These are phyloP conservation scores for Boletus hoseneyae DNA, from an alignment of 1,284 basidiomycete genomes.

Conservation along the genomic window DNA sequence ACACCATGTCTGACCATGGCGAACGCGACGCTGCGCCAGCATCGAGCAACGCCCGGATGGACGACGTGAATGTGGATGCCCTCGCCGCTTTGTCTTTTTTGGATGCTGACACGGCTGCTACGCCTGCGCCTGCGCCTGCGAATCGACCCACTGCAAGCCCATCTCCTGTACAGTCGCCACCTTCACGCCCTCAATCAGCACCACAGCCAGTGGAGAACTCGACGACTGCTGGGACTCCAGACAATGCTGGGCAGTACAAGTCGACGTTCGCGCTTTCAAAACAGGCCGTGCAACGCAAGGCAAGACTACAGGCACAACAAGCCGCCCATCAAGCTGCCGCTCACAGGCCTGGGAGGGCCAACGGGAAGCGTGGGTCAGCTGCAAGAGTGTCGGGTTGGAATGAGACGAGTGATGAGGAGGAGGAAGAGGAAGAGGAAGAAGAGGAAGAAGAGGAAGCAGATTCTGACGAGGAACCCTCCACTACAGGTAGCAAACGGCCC, in stretches of 20 bases:
- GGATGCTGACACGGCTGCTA: conserved; percentile 39
- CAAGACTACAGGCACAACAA: conserved; percentile 77
- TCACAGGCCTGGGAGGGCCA: conserved; percentile 68
- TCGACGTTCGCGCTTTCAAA: conserved; percentile 85
- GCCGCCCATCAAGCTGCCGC: conserved; percentile 72
- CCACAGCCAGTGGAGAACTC: conserved; percentile 16
- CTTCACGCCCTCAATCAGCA: conserved; percentile 24
- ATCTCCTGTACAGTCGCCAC: conserved; percentile 24
- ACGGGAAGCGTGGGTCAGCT: conserved; percentile 49
- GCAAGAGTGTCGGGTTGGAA: conserved; percentile 55
- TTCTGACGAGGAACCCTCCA: conserved; percentile 52
- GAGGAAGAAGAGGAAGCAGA: conserved; percentile 70
- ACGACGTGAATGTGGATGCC: conserved; percentile 62
- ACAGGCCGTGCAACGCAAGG: conserved; percentile 78
- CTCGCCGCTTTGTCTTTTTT: conserved; percentile 75
- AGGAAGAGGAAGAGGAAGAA: conserved; percentile 71
- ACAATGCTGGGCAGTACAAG: conserved; percentile 43
- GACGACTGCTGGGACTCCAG: conserved; percentile 18
- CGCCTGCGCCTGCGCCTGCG: conserved; percentile 20
- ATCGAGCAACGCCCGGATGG: conserved; percentile 26
- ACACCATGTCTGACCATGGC: conserved; percentile 28
- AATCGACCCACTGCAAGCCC: conserved; percentile 17
- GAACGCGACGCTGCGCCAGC: conserved; percentile 8
- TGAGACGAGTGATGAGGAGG: conserved; percentile 76
- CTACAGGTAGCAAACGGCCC: conserved; percentile 32